Base-by-base conservation (phyloP, 148 eudicot genomes). In the Limonium bicolor region DNA sequence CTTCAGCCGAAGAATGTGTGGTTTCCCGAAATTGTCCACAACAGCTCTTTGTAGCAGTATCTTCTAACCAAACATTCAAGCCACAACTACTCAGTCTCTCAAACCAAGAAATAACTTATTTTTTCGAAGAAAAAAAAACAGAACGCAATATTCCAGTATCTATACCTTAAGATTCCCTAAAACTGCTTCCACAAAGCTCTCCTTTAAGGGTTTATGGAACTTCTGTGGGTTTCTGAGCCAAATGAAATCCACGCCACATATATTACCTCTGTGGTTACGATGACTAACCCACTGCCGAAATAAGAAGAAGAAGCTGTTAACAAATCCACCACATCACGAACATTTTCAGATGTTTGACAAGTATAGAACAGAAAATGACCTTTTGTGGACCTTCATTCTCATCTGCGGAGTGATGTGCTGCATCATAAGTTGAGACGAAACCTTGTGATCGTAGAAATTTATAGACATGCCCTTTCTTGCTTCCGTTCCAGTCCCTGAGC, bases 401-500 rank as follows among this genome's bases (percentile, higher is more conserved):
- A n/a, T 41, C 55, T 1, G 48, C 35, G 38, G 36, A 58, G 7
- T 52, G 54, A 48, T 51, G 71, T 56, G 66, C 74, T 37, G 50
- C 38, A 41, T 73, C 78, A 54, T 73, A 73, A 21, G 78, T 39
- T 16, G 78, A 73, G 45, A 64, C 60, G 50, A 73, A 69, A 28
- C 79, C 79, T 65, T 73, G 79, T 15, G 79, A 73, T 29, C 60
- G 50, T 46, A 73, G 41, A 45, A 73, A 68, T 51, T 65, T 73
- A 27, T 59, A 73, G 6, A 73, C 79, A 54, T 73, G 66, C 30
- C 79, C 79, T 40, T 59, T 65, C 58, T 69, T 73, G 31, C 74
- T 73, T 41, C 79, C 79, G 52, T 73, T 73, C 79, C 74, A 73
- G 41, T 73, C 79, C 53, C 78, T 72, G 15, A 20, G 17, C 17